Evolutionary conservation across 169 alveolate genomes (phyloP), one percentile per base, ranked within the genome.

Genomic region (Plasmodium cynomolgi): DNA sequence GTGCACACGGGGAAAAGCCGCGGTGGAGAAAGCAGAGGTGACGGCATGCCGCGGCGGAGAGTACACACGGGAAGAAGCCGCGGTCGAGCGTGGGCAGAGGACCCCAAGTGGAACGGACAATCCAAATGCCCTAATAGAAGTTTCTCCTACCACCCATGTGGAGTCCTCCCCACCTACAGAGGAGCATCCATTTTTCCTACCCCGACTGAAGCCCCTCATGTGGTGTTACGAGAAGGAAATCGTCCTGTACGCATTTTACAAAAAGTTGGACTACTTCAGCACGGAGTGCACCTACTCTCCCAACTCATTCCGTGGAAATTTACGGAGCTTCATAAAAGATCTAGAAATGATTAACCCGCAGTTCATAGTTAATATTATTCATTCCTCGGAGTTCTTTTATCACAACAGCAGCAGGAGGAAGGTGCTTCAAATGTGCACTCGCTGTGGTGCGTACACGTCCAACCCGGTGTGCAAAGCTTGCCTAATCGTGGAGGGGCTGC

Each of bases 211-310:
- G 94, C 99, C 99, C 29, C 95, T 99, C 88, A 98, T 98, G 97
- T 97, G 98, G 95, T 96, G 98, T 56, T 98, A 95, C 93, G 99
- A 99, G 96, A 99, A 98, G 95, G 99, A 99, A 95, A 98, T 99
- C 31, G 99, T 99, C 11, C 93, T 99, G 96, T 99, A 99, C 96
- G 99, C 99, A 23, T 98, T 98, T 91, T 98, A 97, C 95, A 96
- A 96, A 90, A 97, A 98, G 68, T 96, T 99, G 31, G 99, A 97
- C 80, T 99, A 99, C 95, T 99, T 99, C 93, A 97, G 99, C 50
- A 98, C 99, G 17, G 99, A 99, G 96, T 99, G 99, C 75, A 98
- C 97, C 15, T 99, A 99, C 94, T 97, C 99, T 17, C 99, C 99
- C 5, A 98, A 98, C 79, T 99, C 99, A 33, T 99, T 98, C 93